Evolutionary conservation across 2,329 filamentous ascomycete genomes (phyloP), one percentile per base, ranked within the genome.

Genomic region (Colletotrichum lindemuthianum): DNA sequence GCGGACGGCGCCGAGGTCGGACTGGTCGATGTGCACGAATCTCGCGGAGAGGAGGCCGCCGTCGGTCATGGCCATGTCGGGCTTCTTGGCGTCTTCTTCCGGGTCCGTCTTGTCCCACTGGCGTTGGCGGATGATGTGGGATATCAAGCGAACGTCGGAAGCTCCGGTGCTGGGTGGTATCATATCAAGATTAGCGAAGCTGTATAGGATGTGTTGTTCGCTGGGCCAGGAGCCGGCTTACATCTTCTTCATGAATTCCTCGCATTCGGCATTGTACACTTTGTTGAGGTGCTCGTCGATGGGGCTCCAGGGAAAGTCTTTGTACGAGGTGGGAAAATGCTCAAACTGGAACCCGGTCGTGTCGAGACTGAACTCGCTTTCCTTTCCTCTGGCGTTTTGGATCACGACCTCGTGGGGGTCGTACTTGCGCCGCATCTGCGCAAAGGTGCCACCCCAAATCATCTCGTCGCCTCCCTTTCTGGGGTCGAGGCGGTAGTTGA

Each of bases 21-120:
- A 82, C 70, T 88, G 85, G 70, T 88, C 86, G 67, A 88, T 85
- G 72, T 88, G 86, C 1, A 86, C 60, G 1, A 60, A 60, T 8
- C 58, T 32, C 2, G 58, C 58, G 1, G 58, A 55, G 0, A 60
- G 51, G 0, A 60, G 58, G 0, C 58, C 51, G 1, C 58, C 58
- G 2, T 60, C 58, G 1, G 58, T 60, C 58, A 60, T 60, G 8
- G 58, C 58, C 58, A 60, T 60, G 11, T 60, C 58, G 1, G 58
- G 58, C 34, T 60, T 60, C 8, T 60, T 40, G 1, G 36, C 36
- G 2, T 60, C 58, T 40, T 60, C 58, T 9, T 55, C 58, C 1
- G 58, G 51, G 6, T 60, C 10, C 0, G 49, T 51, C 11, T 33
- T 60, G 8, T 60, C 58, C 58, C 58, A 60, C 2, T 41, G 50